These are phyloP conservation scores for Talaromyces adpressus DNA, from an alignment of 495 filamentous ascomycete genomes.

Conservation along the genomic window DNA sequence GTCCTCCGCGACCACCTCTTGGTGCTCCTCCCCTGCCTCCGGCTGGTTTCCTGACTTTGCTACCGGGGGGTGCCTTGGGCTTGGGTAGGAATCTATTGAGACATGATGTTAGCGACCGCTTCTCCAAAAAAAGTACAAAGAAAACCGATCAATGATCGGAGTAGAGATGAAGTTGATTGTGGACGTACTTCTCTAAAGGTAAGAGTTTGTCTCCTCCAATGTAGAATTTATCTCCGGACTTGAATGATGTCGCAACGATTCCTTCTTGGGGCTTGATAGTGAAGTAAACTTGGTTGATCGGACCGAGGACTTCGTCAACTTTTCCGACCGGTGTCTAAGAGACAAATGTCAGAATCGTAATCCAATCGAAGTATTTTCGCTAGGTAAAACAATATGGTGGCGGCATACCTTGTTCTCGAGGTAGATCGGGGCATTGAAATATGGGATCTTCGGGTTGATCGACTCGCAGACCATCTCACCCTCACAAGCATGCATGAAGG, in stretches of 20 bases:
- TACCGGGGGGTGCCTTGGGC: constrained; percentile 76
- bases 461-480: constrained; percentile 95
- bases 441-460: constrained; percentile 89
- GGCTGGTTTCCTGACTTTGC: constrained; percentile 54
- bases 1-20: constrained; percentile 30
- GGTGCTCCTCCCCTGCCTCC: constrained; percentile 44
- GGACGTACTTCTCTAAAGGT: constrained; percentile 69
- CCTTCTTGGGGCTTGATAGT: constrained; percentile 95
- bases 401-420: constrained; percentile 85
- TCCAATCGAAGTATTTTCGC: not conserved
- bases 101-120: constrained; percentile 13
- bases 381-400: not conserved
- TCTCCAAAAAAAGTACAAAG: constrained; percentile 7
- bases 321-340: constrained; percentile 50
- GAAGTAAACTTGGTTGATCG: constrained; percentile 96
- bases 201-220: constrained; percentile 92
- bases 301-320: constrained; percentile 67
- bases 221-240: constrained; percentile 92
- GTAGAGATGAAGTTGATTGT: not conserved
- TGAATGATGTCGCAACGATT: constrained; percentile 91
- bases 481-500: constrained; percentile 87
- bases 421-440: constrained; percentile 98
- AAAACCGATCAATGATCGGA: not conserved
- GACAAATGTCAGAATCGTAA: constrained; percentile 14
- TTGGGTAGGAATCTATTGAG: constrained; percentile 74